phyloP scores from a whole-genome alignment of 2,329 filamentous ascomycete species.

The Cordyceps fumosorosea region DNA sequence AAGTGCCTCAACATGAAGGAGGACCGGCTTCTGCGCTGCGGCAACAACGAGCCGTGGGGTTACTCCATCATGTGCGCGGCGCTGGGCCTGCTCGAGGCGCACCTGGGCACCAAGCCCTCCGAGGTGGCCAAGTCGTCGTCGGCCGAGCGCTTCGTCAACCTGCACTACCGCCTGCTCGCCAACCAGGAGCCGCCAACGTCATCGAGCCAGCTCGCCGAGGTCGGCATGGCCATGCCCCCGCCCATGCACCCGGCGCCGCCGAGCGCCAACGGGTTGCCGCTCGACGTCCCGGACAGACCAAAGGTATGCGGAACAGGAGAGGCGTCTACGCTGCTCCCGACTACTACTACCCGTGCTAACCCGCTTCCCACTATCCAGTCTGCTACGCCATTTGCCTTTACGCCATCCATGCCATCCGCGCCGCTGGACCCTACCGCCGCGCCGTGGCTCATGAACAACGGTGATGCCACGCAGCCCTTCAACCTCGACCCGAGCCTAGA shows the following conservation, averaged over 20 bases:
- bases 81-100: conserved; percentile 51
- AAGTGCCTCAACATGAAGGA: conserved; percentile 56
- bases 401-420: conserved; percentile 28
- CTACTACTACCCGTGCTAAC: neutral
- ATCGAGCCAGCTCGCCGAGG: conserved; percentile 24
- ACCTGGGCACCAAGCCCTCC: conserved; percentile 50
- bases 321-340: no score
- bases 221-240: conserved; percentile 22
- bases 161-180: conserved; percentile 51
- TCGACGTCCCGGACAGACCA: conserved; percentile 30
- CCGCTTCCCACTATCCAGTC: conserved; percentile 31
- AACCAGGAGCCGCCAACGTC: conserved; percentile 39
- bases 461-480: conserved; percentile 30
- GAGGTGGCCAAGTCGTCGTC: conserved; percentile 53
- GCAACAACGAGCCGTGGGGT: conserved; percentile 59
- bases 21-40: conserved; percentile 53
- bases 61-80: conserved; percentile 59
- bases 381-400: conserved; percentile 35
- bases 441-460: conserved; percentile 27
- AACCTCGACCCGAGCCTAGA: conserved; percentile 50
- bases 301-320: conserved; percentile 27
- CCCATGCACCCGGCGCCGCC: conserved; percentile 16
- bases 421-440: conserved; percentile 28
- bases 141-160: conserved; percentile 51
- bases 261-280: conserved; percentile 22